Conservation (phyloP, 2,329 filamentous ascomycete genomes). For the Colletotrichum chrysophilum region DNA sequence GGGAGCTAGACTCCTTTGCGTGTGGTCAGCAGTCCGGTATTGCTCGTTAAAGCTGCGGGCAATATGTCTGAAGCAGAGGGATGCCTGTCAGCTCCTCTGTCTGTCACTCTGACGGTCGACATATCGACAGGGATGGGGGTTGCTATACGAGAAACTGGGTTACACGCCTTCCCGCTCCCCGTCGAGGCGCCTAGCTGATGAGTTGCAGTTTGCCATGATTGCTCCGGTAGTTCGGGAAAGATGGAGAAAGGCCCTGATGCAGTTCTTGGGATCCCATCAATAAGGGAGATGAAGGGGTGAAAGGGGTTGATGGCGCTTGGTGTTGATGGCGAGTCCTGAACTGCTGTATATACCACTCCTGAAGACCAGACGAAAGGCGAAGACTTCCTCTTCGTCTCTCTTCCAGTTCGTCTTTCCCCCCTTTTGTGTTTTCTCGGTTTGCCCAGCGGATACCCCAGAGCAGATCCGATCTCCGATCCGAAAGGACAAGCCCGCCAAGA, state of each 20-base stretch:
- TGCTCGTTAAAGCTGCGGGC: not conserved
- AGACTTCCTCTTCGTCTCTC: not conserved
- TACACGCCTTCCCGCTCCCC: not conserved
- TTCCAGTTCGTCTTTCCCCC: not conserved
- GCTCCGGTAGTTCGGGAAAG: not conserved
- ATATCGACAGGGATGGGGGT: not conserved
- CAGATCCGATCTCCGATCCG: not conserved
- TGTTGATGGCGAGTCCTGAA: not conserved
- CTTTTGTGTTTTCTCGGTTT: not conserved
- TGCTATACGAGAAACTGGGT: not conserved
- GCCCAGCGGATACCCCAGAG: not conserved
- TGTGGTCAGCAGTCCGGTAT: not conserved
- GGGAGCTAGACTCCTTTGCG: not conserved
- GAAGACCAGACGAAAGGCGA: not conserved
- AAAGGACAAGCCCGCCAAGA: not conserved
- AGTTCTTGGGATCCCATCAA: constrained; percentile 9
- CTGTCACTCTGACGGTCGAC: not conserved
- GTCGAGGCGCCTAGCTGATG: not conserved
- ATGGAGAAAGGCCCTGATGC: not conserved
- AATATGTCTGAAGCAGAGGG: not conserved
- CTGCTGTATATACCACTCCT: not conserved
- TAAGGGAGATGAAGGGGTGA: not conserved
- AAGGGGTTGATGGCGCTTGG: not conserved
- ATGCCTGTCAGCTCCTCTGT: constrained; percentile 7
- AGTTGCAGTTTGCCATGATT: not conserved